Base-by-base conservation (phyloP, 2,329 filamentous ascomycete species). In the Neonectria sp. region DNA sequence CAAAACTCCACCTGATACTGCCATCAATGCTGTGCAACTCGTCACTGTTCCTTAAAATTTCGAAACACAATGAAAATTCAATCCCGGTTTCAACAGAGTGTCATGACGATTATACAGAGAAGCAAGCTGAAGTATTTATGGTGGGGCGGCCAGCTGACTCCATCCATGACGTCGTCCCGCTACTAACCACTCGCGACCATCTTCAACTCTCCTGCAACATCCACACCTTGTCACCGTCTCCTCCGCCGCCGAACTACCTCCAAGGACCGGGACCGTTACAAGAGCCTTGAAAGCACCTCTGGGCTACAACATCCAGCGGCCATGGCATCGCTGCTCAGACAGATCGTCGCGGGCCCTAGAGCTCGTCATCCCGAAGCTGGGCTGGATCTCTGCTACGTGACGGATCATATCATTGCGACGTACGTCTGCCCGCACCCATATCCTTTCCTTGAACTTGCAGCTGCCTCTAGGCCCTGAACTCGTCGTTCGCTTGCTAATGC, bases 351-450 rank as follows among this genome's bases (percentile, higher is more conserved):
- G 51, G 92, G 95, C 11, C 95, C 96, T 13, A 90, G 96, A 72
- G 86, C 91, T 67, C 90, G 92, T 75, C 95, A 98, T 79, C 88
- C 93, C 33, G 95, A 98, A 84, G 92, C 95, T 8, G 93, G 93
- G 6, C 87, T 99, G 29, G 96, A 99, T 79, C 88, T 99, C 51
- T 98, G 95, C 86, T 99, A 99, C 81, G 95, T 98, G 40, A 97
- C 95, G 0, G 90, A 95, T 76, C 90, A 93, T 76, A 93, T 92
- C 70, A 88, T 90, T 65, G 89, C 86, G 17, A 90, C 88, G 85
- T 90, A 79, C 65, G 86, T 77, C 13, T 21, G 7, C 13, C 4
- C 8, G 15, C 27, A 4, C 13, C n/a, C 27, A 4, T 11, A n/a
- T 13, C 13, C 37, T 27, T 46, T 29, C 5, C 3, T 57, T 33